Conservation (phyloP, 352 stramenopile genomes). For the Plasmopara viticola region DNA sequence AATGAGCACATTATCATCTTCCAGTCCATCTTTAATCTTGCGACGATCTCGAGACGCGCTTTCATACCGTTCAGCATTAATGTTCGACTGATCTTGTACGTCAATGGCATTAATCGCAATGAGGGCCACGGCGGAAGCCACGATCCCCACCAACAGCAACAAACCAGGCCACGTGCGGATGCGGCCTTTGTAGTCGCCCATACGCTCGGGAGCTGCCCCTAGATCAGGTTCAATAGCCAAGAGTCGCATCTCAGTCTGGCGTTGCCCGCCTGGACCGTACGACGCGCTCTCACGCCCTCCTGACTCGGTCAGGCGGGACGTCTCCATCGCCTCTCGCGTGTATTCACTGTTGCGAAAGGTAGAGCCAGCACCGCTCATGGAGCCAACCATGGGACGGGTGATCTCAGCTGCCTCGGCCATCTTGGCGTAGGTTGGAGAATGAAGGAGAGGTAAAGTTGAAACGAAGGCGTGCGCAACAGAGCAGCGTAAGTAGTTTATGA, state of each 20-base stretch:
- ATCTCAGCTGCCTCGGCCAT: constrained; percentile 25
- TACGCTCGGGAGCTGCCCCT: constrained; percentile 32
- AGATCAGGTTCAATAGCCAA: constrained; percentile 39
- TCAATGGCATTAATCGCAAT: constrained; percentile 46
- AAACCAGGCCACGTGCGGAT: constrained; percentile 59
- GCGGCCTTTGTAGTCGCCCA: constrained; percentile 63
- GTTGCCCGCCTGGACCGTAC: constrained; percentile 20
- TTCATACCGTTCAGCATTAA: constrained; percentile 25
- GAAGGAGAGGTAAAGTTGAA: too few species aligned
- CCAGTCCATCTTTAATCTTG: constrained; percentile 41
- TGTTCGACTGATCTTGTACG: constrained; percentile 19
- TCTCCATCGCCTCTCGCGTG: constrained; percentile 18
- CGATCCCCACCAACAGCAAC: constrained; percentile 40
- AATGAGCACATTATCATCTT: constrained; percentile 26
- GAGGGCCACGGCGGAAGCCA: constrained; percentile 30
- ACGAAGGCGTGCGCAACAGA: constrained; percentile 4
- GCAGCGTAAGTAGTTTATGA: background rate
- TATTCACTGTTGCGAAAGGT: constrained; percentile 52
- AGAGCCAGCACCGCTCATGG: constrained; percentile 12
- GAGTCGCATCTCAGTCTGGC: constrained; percentile 62
- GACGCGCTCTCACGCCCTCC: constrained; percentile 18
- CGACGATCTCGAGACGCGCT: constrained; percentile 19
- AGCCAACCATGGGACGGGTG: constrained; percentile 21
- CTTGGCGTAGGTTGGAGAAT: constrained; percentile 11
- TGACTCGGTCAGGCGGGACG: constrained; percentile 31